Base-by-base conservation (phyloP, 2,329 filamentous ascomycete genomes). In the Fusarium piperis region DNA sequence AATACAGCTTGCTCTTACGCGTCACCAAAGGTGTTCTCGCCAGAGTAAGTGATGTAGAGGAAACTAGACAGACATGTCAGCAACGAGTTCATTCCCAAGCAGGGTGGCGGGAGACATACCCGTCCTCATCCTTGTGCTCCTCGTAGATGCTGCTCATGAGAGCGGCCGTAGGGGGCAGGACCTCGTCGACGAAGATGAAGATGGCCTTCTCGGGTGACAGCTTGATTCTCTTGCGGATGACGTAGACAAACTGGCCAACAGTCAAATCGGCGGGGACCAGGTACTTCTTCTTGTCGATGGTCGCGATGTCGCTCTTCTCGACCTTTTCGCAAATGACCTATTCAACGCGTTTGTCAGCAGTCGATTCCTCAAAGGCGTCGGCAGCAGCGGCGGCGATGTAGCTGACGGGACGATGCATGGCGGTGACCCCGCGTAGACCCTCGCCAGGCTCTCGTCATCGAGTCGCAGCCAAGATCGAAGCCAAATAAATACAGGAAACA, bases 201-300 rank as follows among this genome's bases (percentile, higher is more conserved):
- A 99, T 99, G 82, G 96, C 96, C 90, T 99, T 99, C 88, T 99
- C 96, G 33, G 96, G 96, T 62, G 94, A 97, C 76, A 99, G 90
- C 94, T 99, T 99, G 87, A 99, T 99, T 81, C 96, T 93, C 90
- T 99, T 99, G 83, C 96, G 94, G 85, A 99, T 99, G 74, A 99
- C 96, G 85, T 99, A 99, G 86, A 99, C 96, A 82, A 99, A 98
- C 91, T 99, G 96, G 79, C 96, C 96, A 72, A 99, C 96, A 71
- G 96, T 99, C 81, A 99, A 90, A 81, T 99, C 96, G 77, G 96
- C 94, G 15, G 96, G 96, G 30, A 99, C 96, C 55, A 99, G 90
- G 81, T 99, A 99, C 88, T 99, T 99, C 91, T 99, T 99, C 92
- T 99, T 99, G 87, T 99, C 96, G 89, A 99, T 99, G 76, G 96